Conservation (phyloP, 352 stramenopile genomes). For the Globisporangium rhizosaccharum region DNA sequence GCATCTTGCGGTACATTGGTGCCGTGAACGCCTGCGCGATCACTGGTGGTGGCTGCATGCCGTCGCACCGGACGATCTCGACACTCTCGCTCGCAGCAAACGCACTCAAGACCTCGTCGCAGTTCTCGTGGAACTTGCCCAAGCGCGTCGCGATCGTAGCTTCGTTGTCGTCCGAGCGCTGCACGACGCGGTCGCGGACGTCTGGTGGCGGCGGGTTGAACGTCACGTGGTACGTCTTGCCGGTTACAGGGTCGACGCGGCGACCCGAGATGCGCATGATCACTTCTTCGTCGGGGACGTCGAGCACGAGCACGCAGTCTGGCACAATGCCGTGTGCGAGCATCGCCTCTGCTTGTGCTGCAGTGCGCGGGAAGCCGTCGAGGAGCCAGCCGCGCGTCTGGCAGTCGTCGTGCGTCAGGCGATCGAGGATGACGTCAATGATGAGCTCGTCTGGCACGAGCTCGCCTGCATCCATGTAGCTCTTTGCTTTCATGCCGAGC, state of each 20-base stretch:
- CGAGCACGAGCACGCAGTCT: conserved; percentile 89
- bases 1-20: conserved; percentile 41
- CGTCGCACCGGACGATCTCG: conserved; percentile 56
- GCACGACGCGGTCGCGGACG: conserved; percentile 60
- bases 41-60: conserved; percentile 32
- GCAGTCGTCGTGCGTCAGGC: conserved; percentile 83
- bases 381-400: conserved; percentile 86
- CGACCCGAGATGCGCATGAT: conserved; percentile 94
- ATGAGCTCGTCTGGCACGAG: conserved; percentile 93
- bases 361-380: conserved; percentile 92
- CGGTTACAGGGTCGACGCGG: conserved; percentile 90
- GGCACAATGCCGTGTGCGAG: conserved; percentile 62
- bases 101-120: conserved; percentile 32
- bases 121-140: conserved; percentile 75
- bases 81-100: conserved; percentile 32
- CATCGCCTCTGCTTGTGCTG: conserved; percentile 80
- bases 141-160: conserved; percentile 88
- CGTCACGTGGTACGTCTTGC: conserved; percentile 95
- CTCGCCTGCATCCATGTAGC: conserved; percentile 87
- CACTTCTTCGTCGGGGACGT: conserved; percentile 93
- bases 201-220: conserved; percentile 88
- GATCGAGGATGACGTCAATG: conserved; percentile 76
- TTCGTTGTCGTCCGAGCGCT: conserved; percentile 91
- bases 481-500: conserved; percentile 74
- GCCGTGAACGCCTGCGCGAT: conserved; percentile 45